Evolutionary conservation across 2,329 filamentous ascomycete genomes (phyloP).

Genomic region (Neopestalotiopsis sp.): DNA sequence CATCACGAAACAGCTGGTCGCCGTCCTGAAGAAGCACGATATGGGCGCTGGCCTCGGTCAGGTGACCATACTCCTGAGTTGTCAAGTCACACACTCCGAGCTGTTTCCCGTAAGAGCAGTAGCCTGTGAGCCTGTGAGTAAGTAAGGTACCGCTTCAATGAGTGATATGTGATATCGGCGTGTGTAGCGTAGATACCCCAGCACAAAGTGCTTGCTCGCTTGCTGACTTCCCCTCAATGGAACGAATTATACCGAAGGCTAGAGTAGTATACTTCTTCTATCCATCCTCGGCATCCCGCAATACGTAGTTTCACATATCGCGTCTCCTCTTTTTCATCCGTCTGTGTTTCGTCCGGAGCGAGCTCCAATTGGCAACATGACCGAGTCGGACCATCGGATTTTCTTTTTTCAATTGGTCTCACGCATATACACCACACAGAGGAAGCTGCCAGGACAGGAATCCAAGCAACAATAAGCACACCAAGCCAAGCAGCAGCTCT

Average conservation of each 20-base stretch:
- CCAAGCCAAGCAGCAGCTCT: background rate
- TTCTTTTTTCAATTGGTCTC: background rate
- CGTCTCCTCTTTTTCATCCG: background rate
- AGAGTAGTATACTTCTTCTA: background rate
- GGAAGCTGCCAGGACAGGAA: background rate
- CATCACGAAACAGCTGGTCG: background rate
- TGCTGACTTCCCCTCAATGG: background rate
- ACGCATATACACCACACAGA: background rate
- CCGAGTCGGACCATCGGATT: background rate
- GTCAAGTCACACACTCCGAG: background rate
- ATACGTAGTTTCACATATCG: background rate
- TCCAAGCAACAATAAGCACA: background rate
- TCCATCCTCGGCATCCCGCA: background rate
- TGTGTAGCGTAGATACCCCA: background rate
- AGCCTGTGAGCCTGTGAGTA: background rate
- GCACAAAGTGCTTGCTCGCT: background rate
- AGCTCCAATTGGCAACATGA: background rate
- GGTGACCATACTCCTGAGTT: background rate
- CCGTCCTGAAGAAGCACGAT: background rate
- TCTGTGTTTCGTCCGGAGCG: background rate
- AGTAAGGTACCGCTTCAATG: background rate
- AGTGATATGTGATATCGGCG: background rate
- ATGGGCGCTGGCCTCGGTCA: background rate
- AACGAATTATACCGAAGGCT: background rate
- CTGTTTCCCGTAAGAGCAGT: background rate